These are phyloP conservation scores for Aquilaria yunnanensis DNA, from an alignment of 345 rosid species.

Conservation along the genomic window DNA sequence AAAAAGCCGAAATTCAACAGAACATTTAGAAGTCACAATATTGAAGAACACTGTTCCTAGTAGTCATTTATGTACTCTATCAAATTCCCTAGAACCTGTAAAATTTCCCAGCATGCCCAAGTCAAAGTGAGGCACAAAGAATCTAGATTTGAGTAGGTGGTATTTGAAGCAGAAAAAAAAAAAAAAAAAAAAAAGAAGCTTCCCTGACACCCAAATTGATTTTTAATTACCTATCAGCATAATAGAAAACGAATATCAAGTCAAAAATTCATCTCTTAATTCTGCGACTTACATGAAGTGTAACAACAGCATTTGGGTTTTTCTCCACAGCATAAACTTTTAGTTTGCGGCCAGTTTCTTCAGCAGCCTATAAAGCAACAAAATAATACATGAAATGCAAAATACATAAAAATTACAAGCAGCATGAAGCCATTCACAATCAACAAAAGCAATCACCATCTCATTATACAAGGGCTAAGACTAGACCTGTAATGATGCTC, in stretches of 20 bases:
- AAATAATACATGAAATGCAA: constrained; percentile 15
- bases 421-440: neutral
- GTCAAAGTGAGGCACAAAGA: too few relatives aligned
- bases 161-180: neutral
- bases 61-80: neutral
- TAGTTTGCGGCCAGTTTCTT: constrained; percentile 81
- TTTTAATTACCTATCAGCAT: neutral
- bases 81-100: neutral
- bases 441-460: neutral
- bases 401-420: constrained; percentile 12
- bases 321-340: constrained; percentile 95
- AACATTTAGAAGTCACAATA: constrained; percentile 6
- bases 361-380: constrained; percentile 65
- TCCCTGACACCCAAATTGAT: neutral
- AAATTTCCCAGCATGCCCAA: too few relatives aligned
- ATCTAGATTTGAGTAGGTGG: too few relatives aligned
- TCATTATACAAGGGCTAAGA: constrained; percentile 11
- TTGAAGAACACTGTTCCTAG: constrained; percentile 1
- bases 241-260: constrained; percentile 5
- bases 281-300: constrained; percentile 76
- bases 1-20: constrained; percentile 5
- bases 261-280: neutral
- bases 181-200: constrained; percentile 3
- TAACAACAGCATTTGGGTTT: constrained; percentile 98
- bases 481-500: constrained; percentile 91